Evolutionary conservation across 2,329 filamentous ascomycete species (phyloP), one percentile per base, ranked within the genome.

Genomic region (Calcarisporium arbuscula): DNA sequence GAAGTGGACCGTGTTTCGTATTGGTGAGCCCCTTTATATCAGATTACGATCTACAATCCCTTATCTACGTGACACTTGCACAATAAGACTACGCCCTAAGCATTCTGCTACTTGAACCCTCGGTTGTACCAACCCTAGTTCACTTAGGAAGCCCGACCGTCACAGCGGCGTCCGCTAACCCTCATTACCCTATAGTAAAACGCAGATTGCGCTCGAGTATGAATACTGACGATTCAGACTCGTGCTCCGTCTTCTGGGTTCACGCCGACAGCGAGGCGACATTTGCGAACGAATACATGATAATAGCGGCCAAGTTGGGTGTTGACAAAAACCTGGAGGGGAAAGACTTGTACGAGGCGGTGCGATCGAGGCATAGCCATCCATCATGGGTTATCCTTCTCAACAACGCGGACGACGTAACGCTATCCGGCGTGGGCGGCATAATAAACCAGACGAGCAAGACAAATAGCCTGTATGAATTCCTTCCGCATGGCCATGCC

Each of bases 211-310:
- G 2, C 41, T 61, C 5, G 48, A 59, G 9, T 62, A 53, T 35
- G 56, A 53, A 2, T 56, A 58, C 35, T 32, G 34, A 6, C 46
- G 46, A 33, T 34, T 39, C 12, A 12, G 36, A 4, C 1, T 18
- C 34, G 5, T 54, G 52, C 33, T 58, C 53, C 0, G 45, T 64
- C 2, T 60, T 63, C 39, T 63, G 54, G 59, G 52, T 62, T 3
- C 53, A 59, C 36, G 60, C 57, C 11, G 49, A 58, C 34, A 54
- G 38, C 31, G 41, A 50, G 26, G 44, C 47, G 9, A 57, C 51
- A 6, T 58, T 63, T 28, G 28, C 36, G 2, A 44, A 51, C 10
- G 52, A 52, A 34, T 61, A 54, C 30, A 49, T 44, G 28, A 32
- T 29, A 1, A 56, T 64, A 26, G 53, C 53, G 0, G 47, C 30